These are phyloP conservation scores for Rubroshorea leprosula DNA, from an alignment of 345 rosid genomes.

Conservation along the genomic window DNA sequence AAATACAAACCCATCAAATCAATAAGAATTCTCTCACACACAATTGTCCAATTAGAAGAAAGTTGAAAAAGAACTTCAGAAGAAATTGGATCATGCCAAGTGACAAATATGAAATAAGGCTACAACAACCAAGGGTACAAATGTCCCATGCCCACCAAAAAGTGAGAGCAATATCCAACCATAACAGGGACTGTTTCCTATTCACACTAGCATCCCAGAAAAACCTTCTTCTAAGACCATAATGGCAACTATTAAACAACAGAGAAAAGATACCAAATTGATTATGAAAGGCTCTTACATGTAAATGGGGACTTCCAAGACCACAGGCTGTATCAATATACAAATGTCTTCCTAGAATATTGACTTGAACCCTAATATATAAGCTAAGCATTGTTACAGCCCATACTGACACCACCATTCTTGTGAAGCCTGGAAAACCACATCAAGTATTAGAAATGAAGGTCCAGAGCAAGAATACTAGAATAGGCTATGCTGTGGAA, in stretches of 20 bases:
- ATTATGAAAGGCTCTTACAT: constrained; percentile 44
- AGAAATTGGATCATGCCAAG: neutral
- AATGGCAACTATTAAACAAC: too few relatives aligned
- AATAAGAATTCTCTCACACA: neutral
- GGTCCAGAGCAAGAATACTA: too few relatives aligned
- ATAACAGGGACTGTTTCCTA: too few relatives aligned
- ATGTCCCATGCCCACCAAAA: neutral
- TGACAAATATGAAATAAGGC: neutral
- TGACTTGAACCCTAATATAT: constrained; percentile 91
- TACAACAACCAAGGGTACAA: neutral
- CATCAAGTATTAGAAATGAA: constrained; percentile 7
- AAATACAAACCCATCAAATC: neutral
- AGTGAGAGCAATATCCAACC: too few relatives aligned
- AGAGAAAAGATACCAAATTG: too few relatives aligned
- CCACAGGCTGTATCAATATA: constrained; percentile 82
- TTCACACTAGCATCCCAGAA: too few relatives aligned
- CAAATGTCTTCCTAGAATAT: constrained; percentile 89
- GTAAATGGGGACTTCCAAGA: constrained; percentile 54
- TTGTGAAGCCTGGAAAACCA: constrained; percentile 73
- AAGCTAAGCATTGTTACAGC: constrained; percentile 76
- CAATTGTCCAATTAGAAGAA: neutral
- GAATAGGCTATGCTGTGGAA: neutral
- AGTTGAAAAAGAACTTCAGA: neutral
- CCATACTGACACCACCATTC: constrained; percentile 76
- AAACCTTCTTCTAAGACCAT: too few relatives aligned